Evolutionary conservation across 208 protist species (phyloP).

Genomic region (Acanthamoeba healyi): DNA sequence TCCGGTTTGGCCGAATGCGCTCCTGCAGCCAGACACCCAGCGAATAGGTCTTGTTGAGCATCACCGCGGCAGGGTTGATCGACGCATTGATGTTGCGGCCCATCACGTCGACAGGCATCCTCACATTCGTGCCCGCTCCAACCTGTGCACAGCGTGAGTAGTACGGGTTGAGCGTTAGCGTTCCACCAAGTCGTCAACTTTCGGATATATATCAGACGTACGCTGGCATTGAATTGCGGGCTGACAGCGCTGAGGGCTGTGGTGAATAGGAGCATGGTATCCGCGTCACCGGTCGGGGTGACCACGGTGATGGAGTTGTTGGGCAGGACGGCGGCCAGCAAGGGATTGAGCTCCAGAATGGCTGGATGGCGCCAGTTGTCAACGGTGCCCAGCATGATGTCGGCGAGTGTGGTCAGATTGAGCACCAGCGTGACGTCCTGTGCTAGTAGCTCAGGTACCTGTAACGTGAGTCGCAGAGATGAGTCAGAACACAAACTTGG

Average conservation of each 20-base stretch:
- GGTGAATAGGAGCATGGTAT: background rate
- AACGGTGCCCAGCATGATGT: constrained; percentile 46
- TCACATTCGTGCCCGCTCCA: background rate
- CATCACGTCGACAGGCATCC: background rate
- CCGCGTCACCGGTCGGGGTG: background rate
- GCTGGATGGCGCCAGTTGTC: background rate
- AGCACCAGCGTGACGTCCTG: background rate
- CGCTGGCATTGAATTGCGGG: background rate
- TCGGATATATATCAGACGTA: background rate
- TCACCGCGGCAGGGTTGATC: background rate
- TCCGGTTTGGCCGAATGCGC: background rate
- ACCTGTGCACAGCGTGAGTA: too few relatives aligned
- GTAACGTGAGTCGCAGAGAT: background rate
- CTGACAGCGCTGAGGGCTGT: background rate
- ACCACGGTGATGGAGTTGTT: constrained; percentile 1
- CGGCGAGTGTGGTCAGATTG: background rate
- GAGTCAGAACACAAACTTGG: background rate
- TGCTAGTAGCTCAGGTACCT: background rate
- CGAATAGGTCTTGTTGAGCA: background rate
- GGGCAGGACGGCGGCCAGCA: background rate
- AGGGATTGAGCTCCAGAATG: constrained; percentile 5
- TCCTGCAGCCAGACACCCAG: constrained; percentile 26
- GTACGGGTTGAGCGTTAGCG: too few relatives aligned
- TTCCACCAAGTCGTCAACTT: too few relatives aligned
- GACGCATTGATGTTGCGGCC: constrained; percentile 22